phyloP scores from a whole-genome alignment of 768 basidiomycete species.

The Hygrocybe punicea region DNA sequence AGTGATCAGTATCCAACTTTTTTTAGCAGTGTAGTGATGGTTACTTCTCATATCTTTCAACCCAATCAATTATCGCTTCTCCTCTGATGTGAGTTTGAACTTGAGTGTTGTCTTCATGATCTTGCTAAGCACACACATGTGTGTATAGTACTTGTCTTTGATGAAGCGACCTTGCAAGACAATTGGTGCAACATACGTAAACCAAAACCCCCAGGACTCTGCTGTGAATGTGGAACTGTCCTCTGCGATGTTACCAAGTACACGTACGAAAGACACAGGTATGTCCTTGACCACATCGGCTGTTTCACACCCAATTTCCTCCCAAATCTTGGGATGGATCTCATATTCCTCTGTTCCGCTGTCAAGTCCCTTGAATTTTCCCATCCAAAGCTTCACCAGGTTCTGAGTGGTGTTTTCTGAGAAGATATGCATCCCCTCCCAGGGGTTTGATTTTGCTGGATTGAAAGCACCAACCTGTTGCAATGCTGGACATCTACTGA shows the following conservation, averaged over 20 bases:
- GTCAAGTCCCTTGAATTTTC: slow-evolving; percentile 39
- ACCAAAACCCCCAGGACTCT: slow-evolving; percentile 40
- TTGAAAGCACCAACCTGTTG: slow-evolving; percentile 24
- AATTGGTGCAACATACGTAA: slow-evolving; percentile 35
- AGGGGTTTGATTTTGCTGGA: slow-evolving; percentile 33
- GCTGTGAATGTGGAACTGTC: slow-evolving; percentile 32
- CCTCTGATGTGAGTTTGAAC: slow-evolving; percentile 29
- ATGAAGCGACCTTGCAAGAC: slow-evolving; percentile 33
- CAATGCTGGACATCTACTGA: slow-evolving; percentile 30
- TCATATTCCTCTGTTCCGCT: slow-evolving; percentile 26
- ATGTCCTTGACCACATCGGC: slow-evolving; percentile 25
- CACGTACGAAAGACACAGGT: slow-evolving; percentile 31
- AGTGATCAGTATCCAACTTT: slow-evolving; percentile 19
- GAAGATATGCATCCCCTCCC: slow-evolving; percentile 47
- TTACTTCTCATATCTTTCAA: slow-evolving; percentile 37
- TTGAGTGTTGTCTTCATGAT: slow-evolving; percentile 36
- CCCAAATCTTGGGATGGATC: slow-evolving; percentile 27
- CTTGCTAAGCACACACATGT: slow-evolving; percentile 33
- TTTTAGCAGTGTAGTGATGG: slow-evolving; percentile 12
- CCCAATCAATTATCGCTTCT: slow-evolving; percentile 35
- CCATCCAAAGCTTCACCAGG: slow-evolving; percentile 40
- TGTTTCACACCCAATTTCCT: slow-evolving; percentile 35
- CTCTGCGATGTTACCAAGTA: slow-evolving; percentile 24
- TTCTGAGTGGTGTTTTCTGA: slow-evolving; percentile 41
- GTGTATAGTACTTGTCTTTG: slow-evolving; percentile 32